Base-by-base conservation (phyloP, 2,329 filamentous ascomycete genomes). In the Fusarium aywerte region DNA sequence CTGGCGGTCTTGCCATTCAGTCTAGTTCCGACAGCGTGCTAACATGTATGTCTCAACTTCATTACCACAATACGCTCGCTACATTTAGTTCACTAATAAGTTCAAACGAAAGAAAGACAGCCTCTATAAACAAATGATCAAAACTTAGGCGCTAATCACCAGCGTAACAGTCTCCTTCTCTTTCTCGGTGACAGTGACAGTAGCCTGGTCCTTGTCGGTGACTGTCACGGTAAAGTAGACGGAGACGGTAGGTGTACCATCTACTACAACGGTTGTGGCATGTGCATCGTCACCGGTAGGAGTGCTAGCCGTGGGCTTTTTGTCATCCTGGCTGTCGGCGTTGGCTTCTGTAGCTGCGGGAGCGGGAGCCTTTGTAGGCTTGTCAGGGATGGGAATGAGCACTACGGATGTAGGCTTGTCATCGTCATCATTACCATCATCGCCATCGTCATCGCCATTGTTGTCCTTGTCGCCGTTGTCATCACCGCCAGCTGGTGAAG, bases 151-250 rank as follows among this genome's bases (percentile, higher is more conserved):
- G 50, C 72, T 74, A 29, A 74, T 62, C 12, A 77, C 73, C 18
- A 77, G 61, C 6, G 77, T 80, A 10, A 76, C 73, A 8, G 75
- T 78, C 68, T 75, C 68, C 38, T 58, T 68, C 52, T 69, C 60
- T 43, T 64, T 75, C 54, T 76, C 69, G n/a, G 77, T 79, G n/a
- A 76, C 73, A 3, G 76, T 80, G 7, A 75, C 73, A 12, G 75
- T 78, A 63, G 73, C 59, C 33, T 65, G 67, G 43, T 68, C 58
- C 51, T 68, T 75, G 44, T 77, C 69, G 20, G 77, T 79, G 25
- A 76, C 73, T 6, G 79, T 80, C 4, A 80, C 76, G 6, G 79
- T 80, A 27, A 79, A 69, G 58, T 71, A 77, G 12, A 79, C 67
- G 2, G 77, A 78, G 32, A 79, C 76, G 11, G 77, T 79, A 4